A percentile compares a stretch with the other conserved stretches of the same genome.
Evolutionary conservation across 257 asterid species (phyloP).

Genomic region (Fraxinus cuspidata): DNA sequence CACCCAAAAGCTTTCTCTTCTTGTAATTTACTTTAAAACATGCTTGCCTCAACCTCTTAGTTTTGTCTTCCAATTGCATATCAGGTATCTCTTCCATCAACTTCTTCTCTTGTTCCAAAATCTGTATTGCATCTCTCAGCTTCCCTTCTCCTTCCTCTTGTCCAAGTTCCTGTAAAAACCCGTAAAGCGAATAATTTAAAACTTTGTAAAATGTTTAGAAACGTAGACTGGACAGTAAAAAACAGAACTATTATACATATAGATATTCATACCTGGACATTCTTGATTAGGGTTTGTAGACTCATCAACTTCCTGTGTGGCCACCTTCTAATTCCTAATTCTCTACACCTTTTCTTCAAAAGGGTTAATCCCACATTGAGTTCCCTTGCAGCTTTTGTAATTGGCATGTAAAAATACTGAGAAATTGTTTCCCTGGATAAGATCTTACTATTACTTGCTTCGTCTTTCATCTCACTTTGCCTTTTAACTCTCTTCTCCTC

Average conservation of each 20-base stretch:
- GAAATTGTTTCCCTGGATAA: slow-evolving; percentile 52
- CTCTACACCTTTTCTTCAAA: slow-evolving; percentile 82
- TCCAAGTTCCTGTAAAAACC: slow-evolving; percentile 46
- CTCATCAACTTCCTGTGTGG: slow-evolving; percentile 90
- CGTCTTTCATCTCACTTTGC: slow-evolving; percentile 11
- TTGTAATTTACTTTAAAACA: slow-evolving; percentile 74
- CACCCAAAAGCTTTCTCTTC: slow-evolving; percentile 53
- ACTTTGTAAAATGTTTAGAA: too few species aligned
- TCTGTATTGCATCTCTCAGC: slow-evolving; percentile 44
- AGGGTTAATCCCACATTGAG: slow-evolving; percentile 80
- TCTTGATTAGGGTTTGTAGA: slow-evolving; percentile 78
- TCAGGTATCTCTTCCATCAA: slow-evolving; percentile 65
- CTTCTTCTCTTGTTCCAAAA: slow-evolving; percentile 53
- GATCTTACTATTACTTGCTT: slow-evolving; percentile 17
- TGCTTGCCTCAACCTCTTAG: slow-evolving; percentile 67
- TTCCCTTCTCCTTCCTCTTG: slow-evolving; percentile 45
- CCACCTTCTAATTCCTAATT: slow-evolving; percentile 82
- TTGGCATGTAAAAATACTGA: slow-evolving; percentile 75
- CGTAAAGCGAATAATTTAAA: neutral
- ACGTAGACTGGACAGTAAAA: too few species aligned
- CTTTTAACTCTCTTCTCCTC: slow-evolving; percentile 18
- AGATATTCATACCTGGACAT: slow-evolving; percentile 53
- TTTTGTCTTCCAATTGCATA: slow-evolving; percentile 53
- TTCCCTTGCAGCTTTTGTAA: slow-evolving; percentile 73
- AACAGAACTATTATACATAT: too few species aligned